These are phyloP conservation scores for Gossypium schwendimanii DNA, from an alignment of 441 rosid genomes.

Conservation along the genomic window DNA sequence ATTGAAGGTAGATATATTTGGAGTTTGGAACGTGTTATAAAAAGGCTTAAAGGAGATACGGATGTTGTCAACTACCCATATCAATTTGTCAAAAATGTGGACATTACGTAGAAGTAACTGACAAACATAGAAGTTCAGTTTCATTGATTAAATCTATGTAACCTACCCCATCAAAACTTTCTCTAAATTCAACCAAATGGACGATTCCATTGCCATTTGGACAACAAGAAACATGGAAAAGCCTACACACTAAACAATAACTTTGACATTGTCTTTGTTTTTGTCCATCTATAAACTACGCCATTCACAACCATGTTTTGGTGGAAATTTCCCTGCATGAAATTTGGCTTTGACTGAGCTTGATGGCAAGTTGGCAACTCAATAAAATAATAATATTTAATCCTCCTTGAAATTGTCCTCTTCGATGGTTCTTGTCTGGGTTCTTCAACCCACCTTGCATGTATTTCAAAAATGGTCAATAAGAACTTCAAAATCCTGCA, in stretches of 20 bases:
- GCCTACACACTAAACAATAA: neutral
- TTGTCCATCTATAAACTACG: neutral
- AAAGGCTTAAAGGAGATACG: neutral
- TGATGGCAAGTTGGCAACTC: neutral
- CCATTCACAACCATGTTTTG: neutral
- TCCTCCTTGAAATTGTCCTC: neutral
- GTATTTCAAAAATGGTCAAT: neutral
- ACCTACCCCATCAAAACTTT: constrained; percentile 1
- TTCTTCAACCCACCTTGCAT: constrained; percentile 6
- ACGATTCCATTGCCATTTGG: neutral
- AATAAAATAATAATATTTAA: neutral
- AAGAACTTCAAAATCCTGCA: neutral
- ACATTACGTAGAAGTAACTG: constrained; percentile 18
- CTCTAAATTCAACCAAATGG: constrained; percentile 1
- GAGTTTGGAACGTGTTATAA: neutral
- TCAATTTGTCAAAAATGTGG: constrained; percentile 22
- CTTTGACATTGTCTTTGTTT: neutral
- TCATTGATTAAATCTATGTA: constrained; percentile 4
- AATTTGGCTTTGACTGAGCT: neutral
- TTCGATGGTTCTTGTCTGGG: neutral
- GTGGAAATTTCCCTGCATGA: constrained; percentile 5
- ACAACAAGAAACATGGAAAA: neutral
- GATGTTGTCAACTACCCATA: constrained; percentile 18
- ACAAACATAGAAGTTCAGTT: neutral
- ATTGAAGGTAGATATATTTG: too few relatives aligned